Evolutionary conservation across 2,329 filamentous ascomycete species (phyloP), one percentile per base, ranked within the genome.

Genomic region (Fusarium azukiicola): DNA sequence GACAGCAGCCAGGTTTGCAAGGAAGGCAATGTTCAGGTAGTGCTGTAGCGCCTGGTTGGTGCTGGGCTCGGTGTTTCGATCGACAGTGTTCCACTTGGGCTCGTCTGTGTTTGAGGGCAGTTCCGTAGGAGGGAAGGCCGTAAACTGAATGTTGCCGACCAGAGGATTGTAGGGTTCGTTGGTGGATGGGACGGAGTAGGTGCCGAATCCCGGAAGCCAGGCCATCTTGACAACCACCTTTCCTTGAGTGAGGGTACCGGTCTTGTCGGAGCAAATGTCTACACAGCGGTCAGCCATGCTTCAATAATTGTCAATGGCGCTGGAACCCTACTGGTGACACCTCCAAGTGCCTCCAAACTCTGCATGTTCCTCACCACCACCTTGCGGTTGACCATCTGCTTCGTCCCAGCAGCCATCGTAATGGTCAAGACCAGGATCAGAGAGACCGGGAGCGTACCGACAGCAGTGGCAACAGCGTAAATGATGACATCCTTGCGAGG

Each of bases 1-100:
- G 4, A 96, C 91, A 46, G 90, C 90, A 3, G 94, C 93, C 27
- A 96, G 86, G 81, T 96, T 96, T 38, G 94, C 94, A 66, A 95
- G 89, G 1, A 94, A 92, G 9, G 94, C 93, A 44, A 95, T 90
- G 72, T 94, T 91, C 50, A 96, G 90, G 79, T 92, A 94, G 11
- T 91, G 88, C 76, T 90, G 87, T 6, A 96, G 86, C 2, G 85
- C 82, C 7, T 85, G 73, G 72, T 92, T 91, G 38, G 89, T 83
- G 32, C 90, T 75, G 5, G 91, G 81, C 2, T 88, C 84, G 17
- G 87, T 79, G 3, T 81, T 69, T 3, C 83, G 74, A 13, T 84
- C 67, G 23, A 85, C 73, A 7, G 61, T 52, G 9, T 84, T 83
- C 71, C 85, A 82, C 50, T 84, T 85, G n/a, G 74, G 77, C 6